phyloP scores from a whole-genome alignment of 352 stramenopile genomes.

The Pythium guiyangense region DNA sequence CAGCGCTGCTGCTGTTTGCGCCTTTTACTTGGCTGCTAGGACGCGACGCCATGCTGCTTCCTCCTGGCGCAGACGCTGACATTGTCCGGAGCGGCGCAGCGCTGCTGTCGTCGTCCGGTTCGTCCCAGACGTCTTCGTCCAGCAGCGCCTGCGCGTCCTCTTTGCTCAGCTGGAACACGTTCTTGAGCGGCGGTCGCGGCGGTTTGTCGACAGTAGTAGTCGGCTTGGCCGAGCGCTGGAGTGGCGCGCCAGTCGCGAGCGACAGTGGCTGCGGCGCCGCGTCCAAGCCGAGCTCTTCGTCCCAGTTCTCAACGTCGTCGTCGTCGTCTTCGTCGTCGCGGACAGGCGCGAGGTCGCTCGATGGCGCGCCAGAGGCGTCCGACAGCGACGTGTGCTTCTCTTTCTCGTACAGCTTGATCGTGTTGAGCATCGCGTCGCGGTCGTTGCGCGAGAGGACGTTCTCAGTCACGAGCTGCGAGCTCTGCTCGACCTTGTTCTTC shows the following conservation, averaged over 20 bases:
- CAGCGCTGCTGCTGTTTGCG: neutral
- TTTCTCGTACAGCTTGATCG: conserved; percentile 82
- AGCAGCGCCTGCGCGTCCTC: conserved; percentile 73
- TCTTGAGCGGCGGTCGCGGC: conserved; percentile 4
- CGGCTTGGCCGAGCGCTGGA: neutral
- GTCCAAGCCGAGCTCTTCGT: conserved; percentile 75
- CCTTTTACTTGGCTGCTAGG: too few species aligned
- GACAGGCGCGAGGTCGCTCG: neutral
- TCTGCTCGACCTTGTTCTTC: conserved; percentile 86
- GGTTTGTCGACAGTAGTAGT: neutral
- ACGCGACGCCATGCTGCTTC: too few species aligned
- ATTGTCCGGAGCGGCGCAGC: neutral
- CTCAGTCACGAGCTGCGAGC: conserved; percentile 70
- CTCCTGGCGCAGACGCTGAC: neutral
- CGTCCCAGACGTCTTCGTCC: conserved; percentile 68
- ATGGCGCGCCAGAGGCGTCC: neutral
- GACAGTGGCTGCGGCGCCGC: conserved; percentile 29
- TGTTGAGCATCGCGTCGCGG: conserved; percentile 79
- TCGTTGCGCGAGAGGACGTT: conserved; percentile 75
- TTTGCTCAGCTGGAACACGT: conserved; percentile 64
- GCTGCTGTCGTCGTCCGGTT: conserved; percentile 22
- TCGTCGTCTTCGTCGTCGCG: conserved; percentile 28
- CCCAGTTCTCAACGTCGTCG: conserved; percentile 67
- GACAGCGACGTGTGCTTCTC: conserved; percentile 16
- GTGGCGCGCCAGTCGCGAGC: neutral